These are phyloP conservation scores for Macaranga tanarius DNA, from an alignment of 441 rosid species.

Conservation along the genomic window DNA sequence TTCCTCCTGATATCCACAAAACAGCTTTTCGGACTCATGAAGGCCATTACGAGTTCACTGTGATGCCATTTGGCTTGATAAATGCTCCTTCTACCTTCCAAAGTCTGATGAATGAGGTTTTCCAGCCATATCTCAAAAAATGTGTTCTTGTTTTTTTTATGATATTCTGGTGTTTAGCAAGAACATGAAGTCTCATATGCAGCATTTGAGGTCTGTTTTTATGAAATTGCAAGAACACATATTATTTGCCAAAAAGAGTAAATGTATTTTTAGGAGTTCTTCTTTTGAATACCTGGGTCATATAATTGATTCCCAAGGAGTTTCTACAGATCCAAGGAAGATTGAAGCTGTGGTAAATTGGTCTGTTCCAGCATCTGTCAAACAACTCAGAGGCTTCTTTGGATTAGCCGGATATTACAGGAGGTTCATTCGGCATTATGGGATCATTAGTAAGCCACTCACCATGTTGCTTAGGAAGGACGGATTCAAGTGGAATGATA, in stretches of 20 bases:
- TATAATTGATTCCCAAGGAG: neutral
- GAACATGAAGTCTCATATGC: neutral
- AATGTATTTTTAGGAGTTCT: neutral
- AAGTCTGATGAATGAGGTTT: neutral
- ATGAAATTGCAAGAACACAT: neutral
- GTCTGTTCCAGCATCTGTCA: neutral
- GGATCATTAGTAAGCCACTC: neutral
- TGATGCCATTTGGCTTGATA: neutral
- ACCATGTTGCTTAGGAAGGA: neutral
- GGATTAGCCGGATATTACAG: too few species aligned
- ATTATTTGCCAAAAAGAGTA: neutral
- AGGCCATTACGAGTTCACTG: neutral
- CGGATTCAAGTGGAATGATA: neutral
- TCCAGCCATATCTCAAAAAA: neutral
- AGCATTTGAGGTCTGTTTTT: neutral
- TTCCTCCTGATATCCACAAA: neutral
- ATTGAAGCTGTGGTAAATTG: neutral
- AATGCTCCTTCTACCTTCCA: too few species aligned
- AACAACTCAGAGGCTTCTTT: neutral
- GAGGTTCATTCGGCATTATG: neutral
- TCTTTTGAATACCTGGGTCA: neutral
- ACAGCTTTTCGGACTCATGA: neutral
- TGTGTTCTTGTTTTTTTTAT: neutral
- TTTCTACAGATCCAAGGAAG: neutral
- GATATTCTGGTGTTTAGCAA: neutral